Evolutionary conservation across 192 early-diverging fungal species (phyloP), one percentile per base, ranked within the genome.

Genomic region (Coemansia sp.): DNA sequence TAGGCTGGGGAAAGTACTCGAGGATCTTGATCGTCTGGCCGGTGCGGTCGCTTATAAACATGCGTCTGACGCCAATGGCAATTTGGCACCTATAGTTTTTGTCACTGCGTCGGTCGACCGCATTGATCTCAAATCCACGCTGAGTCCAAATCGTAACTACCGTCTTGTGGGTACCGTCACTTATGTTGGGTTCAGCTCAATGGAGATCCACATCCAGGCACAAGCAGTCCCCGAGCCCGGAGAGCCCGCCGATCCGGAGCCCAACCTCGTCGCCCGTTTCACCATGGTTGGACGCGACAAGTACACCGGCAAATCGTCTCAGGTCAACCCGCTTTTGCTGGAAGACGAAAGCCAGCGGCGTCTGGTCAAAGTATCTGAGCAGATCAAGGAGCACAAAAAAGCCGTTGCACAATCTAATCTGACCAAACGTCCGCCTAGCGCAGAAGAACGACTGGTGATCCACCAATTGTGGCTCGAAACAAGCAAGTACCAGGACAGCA

Each of bases 51-150:
- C 89, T 7, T 95, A 93, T 77, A 87, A 90, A 61, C 94, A 98
- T 64, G 86, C 86, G 48, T 82, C 85, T 35, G 88, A 87, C 48
- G 75, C 74, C 1, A 73, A 85, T 35, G 84, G 81, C 60, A 67
- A 85, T 11, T 76, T 79, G 7, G 85, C 81, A 0, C 90, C 91
- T 11, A 56, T 91, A 41, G 88, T 87, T 2, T 92, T 96, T 72
- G 95, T 95, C 15, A 96, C 95, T 5, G 95, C 95, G 0, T 85
- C 90, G 22, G 88, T 97, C 11, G 95, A 97, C 73, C 83, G 95
- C 20, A 93, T 96, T 43, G 94, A 96, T 28, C 73, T 97, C 54
- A 74, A 91, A 39, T 66, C 83, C 33, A 83, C 78, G 4, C 84
- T 93, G 41, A 84, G 87, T 6, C 72, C 88, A 8, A 86, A 90